Base-by-base conservation (phyloP, 768 basidiomycete species). In the Collybiopsis luxurians region DNA sequence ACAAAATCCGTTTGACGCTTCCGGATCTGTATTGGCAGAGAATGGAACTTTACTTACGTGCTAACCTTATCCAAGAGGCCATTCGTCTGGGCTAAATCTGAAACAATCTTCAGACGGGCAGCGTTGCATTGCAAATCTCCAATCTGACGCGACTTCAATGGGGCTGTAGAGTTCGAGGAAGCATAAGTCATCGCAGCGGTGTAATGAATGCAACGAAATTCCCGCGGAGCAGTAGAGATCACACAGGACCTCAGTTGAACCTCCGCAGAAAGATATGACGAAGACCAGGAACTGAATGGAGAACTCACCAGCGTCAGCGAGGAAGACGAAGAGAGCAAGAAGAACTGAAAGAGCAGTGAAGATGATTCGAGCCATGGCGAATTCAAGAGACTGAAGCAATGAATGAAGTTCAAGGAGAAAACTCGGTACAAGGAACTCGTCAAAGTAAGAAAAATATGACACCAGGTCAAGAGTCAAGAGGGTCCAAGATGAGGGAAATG, bases 121-220 rank as follows among this genome's bases (percentile, higher is more conserved):
- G 69, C 24, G 62, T 73, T 73, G 65, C 71, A 73, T 36, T 63
- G 54, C 11, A 73, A 44, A 61, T 67, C 59, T 28, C 71, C 71
- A 24, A 71, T 50, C 59, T 70, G 69, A 43, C 71, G 71, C 43
- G 56, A 38, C 17, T 57, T 59, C 24, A 64, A 49, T 13, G 63
- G 62, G 2, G 58, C 59, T 62, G 48, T 21, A 26, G n/a, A 30
- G 46, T 23, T 15, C 31, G 31, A 13, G 31, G 31, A 6, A 5
- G 6, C 6, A 13, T 34, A 34, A 34, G 31, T 34, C n/a, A n/a
- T n/a, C n/a, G n/a, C n/a, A n/a, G n/a, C n/a, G n/a, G n/a, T n/a
- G n/a, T n/a, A n/a, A n/a, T n/a, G n/a, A n/a, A n/a, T n/a, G n/a
- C n/a, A n/a, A n/a, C n/a, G n/a, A n/a, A n/a, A n/a, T n/a, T n/a